Evolutionary conservation across 306 rosid genomes (phyloP), one percentile per base, ranked within the genome.

Genomic region (Lathyrus sativus): DNA sequence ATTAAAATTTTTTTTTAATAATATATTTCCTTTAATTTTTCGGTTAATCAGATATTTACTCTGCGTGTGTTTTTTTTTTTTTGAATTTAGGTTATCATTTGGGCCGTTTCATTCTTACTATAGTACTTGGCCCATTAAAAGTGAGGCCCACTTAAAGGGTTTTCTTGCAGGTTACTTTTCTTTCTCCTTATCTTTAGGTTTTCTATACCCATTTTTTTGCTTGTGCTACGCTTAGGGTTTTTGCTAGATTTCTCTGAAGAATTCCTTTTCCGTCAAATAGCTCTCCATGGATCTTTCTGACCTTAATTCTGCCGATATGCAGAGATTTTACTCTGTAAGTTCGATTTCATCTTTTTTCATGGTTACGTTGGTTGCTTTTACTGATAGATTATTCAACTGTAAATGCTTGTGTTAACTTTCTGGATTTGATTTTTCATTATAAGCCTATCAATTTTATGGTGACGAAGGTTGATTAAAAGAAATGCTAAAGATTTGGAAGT

Each of bases 281-380:
- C 9, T 75, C 67, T 15, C 59, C 76, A 93, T 93, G 99, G 99
- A 93, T 81, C 80, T 85, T 62, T 88, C 96, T 42, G 55, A 76
- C 2, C 69, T 85, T 4, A 83, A 82, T 67, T 80, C 83, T 19
- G 54, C 90, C 15, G 99, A 93, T 46, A 51, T 93, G 62, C 83
- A 86, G 77, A 81, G 67, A 2, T 82, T 93, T 45, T 88, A 88
- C 74, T 78, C 81, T 12, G 99, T 93, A 81, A 81, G 91, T 77
- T 43, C 54, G 1, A 55, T 54, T 72, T 18, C 39, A 35, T 7
- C 39, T 7, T 35, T 33, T 35, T 35, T 1, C 4, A 35, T 35
- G 39, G 2, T 33, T 6, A 1, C 38, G 8, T 33, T 63, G 45
- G 63, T 65, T 38, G 46, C 35, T 44, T 35, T 35, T 7, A 7